Evolutionary conservation across 345 rosid species (phyloP), one percentile per base, ranked within the genome.

Genomic region (Murraya paniculata): DNA sequence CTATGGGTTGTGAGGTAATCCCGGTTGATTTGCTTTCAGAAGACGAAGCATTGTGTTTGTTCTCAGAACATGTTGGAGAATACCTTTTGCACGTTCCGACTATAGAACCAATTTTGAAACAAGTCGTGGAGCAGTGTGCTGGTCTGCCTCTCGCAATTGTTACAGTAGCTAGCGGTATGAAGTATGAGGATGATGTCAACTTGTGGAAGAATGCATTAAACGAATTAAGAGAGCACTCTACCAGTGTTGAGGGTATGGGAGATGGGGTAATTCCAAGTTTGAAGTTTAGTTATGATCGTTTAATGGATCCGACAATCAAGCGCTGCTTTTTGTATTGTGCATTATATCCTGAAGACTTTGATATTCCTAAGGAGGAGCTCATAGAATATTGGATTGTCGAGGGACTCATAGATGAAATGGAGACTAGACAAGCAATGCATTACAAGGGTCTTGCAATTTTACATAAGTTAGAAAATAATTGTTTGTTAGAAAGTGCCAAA

Each of bases 251-350:
- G 2, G 69, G 30, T 11, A n/a, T 9, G 30, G 10, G 10, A 39
- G 53, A 9, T 39, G 0, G 9, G 45, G 45, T 39, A 9, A 39
- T 39, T 39, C 13, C 45, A 39, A 39, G 11, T 9, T 39, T 39
- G 45, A 39, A 9, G 45, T 39, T 9, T 9, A 39, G 45, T 9
- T 39, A 39, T 39, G 45, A 39, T 85, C 48, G 36, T 78, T 22
- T 31, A 8, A 7, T 30, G 19, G 27, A 14, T 78, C 5, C 38
- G 30, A 57, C 72, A 13, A n/a, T 78, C 1, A 77, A 62, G 30
- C 41, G 41, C 1, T 77, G 86, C 61, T 80, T 87, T 60, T 33
- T 81, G 1, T 64, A 6, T n/a, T 81, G 72, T 22, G 76, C 81
- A 19, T 53, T 84, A 27, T 82, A 33, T 71, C 81, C 80, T 4